phyloP scores from a whole-genome alignment of 2,329 filamentous ascomycete genomes.

The Fusarium buxicola region DNA sequence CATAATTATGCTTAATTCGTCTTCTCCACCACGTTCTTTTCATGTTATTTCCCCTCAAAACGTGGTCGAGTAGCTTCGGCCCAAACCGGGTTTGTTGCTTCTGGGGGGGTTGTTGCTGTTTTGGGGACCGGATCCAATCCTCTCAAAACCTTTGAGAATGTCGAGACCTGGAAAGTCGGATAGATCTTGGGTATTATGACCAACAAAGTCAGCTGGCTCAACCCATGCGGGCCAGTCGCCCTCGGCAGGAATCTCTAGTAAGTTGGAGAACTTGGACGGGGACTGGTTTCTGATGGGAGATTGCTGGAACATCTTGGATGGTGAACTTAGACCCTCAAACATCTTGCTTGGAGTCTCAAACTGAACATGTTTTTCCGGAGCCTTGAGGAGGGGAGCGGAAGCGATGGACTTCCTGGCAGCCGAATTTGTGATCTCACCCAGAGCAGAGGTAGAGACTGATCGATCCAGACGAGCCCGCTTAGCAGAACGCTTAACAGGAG shows the following conservation, averaged over 20 bases:
- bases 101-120: slow-evolving; percentile 44
- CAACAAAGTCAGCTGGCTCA: slow-evolving; percentile 55
- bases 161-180: slow-evolving; percentile 73
- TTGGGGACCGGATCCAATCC: slow-evolving; percentile 69
- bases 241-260: slow-evolving; percentile 52
- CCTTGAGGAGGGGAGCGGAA: slow-evolving; percentile 63
- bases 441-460: slow-evolving; percentile 70
- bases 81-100: slow-evolving; percentile 45
- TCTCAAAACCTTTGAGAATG: slow-evolving; percentile 80
- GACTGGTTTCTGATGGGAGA: slow-evolving; percentile 55
- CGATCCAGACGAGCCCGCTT: slow-evolving; percentile 72
- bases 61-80: slow-evolving; percentile 49
- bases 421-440: slow-evolving; percentile 70
- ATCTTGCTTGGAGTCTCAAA: slow-evolving; percentile 69
- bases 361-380: slow-evolving; percentile 55
- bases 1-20: slow-evolving; percentile 42
- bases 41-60: slow-evolving; percentile 40
- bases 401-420: slow-evolving; percentile 63
- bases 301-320: slow-evolving; percentile 61
- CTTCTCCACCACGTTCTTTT: slow-evolving; percentile 28
- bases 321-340: slow-evolving; percentile 66
- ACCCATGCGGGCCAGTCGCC: slow-evolving; percentile 54
- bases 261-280: slow-evolving; percentile 61
- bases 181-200: slow-evolving; percentile 62
- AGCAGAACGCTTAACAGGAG: slow-evolving; percentile 73